phyloP scores from a whole-genome alignment of 805 yeast genomes.

The Trichomonascus vanleenenianus region DNA sequence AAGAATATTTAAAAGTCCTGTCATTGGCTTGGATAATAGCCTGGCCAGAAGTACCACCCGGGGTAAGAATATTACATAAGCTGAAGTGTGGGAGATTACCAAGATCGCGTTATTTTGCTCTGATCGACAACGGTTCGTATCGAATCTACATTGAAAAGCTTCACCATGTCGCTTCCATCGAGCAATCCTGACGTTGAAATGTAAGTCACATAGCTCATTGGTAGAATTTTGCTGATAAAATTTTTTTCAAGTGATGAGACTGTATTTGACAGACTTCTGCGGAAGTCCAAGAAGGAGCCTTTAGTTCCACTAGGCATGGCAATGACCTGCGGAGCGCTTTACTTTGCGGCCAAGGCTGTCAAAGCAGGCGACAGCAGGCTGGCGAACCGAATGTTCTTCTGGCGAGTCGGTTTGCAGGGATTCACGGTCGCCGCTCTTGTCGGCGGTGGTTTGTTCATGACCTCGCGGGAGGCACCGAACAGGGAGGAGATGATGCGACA shows the following conservation, averaged over 20 bases:
- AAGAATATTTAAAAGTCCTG: no score
- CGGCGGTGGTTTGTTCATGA: conserved; percentile 56
- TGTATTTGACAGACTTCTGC: conserved; percentile 16
- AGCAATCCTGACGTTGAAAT: no score
- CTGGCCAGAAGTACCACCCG: no score
- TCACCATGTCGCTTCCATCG: no score
- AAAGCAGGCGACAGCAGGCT: conserved; percentile 61
- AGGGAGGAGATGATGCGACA: conserved; percentile 59
- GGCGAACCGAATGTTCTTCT: conserved; percentile 82
- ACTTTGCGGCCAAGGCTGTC: conserved; percentile 68
- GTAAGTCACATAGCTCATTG: no score
- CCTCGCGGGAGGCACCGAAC: conserved; percentile 18
- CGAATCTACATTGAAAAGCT: no score
- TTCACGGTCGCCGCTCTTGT: conserved; percentile 76
- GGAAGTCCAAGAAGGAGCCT: conserved; percentile 74
- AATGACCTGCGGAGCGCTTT: conserved; percentile 73
- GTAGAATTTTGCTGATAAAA: no score
- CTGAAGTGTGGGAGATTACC: no score
- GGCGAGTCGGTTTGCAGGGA: conserved; percentile 84
- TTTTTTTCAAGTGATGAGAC: conserved; percentile 12
- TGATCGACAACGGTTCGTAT: no score
- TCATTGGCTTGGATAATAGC: no score
- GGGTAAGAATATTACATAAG: no score
- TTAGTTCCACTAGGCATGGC: conserved; percentile 77
- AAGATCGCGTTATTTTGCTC: no score